A percentile compares a stretch with the other conserved stretches of the same genome.
Evolutionary conservation across 148 eudicot species (phyloP).

Genomic region (Camellia granthamiana): DNA sequence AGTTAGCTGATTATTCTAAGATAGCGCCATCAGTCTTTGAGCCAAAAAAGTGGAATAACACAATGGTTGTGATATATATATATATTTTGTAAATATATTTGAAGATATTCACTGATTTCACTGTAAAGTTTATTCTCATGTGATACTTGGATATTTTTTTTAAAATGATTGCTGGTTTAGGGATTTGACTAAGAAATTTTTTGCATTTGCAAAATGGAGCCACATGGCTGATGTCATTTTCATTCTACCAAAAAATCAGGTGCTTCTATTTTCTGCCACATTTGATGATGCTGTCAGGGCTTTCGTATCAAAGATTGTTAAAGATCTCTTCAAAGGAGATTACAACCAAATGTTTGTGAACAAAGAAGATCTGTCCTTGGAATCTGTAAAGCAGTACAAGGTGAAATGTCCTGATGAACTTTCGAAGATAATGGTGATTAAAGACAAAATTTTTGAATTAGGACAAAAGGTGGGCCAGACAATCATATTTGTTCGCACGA

Average conservation of each 20-base stretch:
- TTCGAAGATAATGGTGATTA: slow-evolving; percentile 58
- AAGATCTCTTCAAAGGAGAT: slow-evolving; percentile 34
- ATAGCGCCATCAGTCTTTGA: not conserved
- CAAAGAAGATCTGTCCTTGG: slow-evolving; percentile 87
- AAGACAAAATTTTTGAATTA: slow-evolving; percentile 69
- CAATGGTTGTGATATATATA: not conserved
- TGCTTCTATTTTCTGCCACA: slow-evolving; percentile 91
- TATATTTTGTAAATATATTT: not conserved
- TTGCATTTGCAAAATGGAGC: not conserved
- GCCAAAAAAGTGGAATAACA: not conserved
- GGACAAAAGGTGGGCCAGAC: slow-evolving; percentile 84
- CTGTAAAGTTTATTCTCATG: not conserved
- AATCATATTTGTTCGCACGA: slow-evolving; percentile 71
- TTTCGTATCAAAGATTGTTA: slow-evolving; percentile 61
- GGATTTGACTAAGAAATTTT: not conserved
- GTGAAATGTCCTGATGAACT: slow-evolving; percentile 75
- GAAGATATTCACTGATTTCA: not conserved
- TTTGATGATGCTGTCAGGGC: slow-evolving; percentile 63
- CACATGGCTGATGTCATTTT: not conserved
- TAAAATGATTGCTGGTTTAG: not conserved
- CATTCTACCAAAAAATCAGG: slow-evolving; percentile 36
- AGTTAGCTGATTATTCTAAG: not conserved
- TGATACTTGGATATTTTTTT: not conserved
- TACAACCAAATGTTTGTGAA: slow-evolving; percentile 82
- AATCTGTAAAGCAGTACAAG: slow-evolving; percentile 77